These are phyloP conservation scores for Phascolomyces articulosus DNA, from an alignment of 371 early-diverging fungal genomes.

Conservation along the genomic window DNA sequence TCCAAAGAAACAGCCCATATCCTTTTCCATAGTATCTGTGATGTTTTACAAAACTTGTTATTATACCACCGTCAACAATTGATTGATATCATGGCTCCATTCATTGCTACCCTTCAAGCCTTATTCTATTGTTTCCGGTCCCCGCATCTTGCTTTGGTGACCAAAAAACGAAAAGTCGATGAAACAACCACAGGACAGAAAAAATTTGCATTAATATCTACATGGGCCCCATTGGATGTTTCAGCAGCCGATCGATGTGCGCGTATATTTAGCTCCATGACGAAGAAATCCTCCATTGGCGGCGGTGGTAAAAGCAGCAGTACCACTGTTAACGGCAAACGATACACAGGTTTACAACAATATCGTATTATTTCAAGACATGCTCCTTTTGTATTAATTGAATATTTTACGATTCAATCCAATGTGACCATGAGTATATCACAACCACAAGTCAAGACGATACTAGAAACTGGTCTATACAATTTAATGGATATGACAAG, in stretches of 20 bases:
- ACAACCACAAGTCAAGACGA: slow-evolving; percentile 48
- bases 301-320: not conserved
- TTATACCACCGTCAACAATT: slow-evolving; percentile 51
- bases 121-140: slow-evolving; percentile 63
- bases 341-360: slow-evolving; percentile 3
- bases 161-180: slow-evolving; percentile 17
- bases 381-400: slow-evolving; percentile 67
- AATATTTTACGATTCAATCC: slow-evolving; percentile 68
- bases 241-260: slow-evolving; percentile 8
- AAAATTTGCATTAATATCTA: slow-evolving; percentile 12
- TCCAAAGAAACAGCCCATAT: slow-evolving; percentile 23
- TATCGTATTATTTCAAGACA: slow-evolving; percentile 66
- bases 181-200: not conserved
- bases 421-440: slow-evolving; percentile 59
- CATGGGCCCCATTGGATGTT: slow-evolving; percentile 15
- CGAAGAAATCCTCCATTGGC: not conserved
- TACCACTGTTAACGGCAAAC: not conserved
- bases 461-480: slow-evolving; percentile 66
- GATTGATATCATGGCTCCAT: slow-evolving; percentile 49
- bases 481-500: slow-evolving; percentile 72
- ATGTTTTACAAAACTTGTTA: slow-evolving; percentile 45
- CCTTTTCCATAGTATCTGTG: slow-evolving; percentile 47
- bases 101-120: slow-evolving; percentile 50
- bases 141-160: slow-evolving; percentile 52
- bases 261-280: slow-evolving; percentile 3